Conservation (phyloP, 495 filamentous ascomycete species). For the Bryoglossum gracile region DNA sequence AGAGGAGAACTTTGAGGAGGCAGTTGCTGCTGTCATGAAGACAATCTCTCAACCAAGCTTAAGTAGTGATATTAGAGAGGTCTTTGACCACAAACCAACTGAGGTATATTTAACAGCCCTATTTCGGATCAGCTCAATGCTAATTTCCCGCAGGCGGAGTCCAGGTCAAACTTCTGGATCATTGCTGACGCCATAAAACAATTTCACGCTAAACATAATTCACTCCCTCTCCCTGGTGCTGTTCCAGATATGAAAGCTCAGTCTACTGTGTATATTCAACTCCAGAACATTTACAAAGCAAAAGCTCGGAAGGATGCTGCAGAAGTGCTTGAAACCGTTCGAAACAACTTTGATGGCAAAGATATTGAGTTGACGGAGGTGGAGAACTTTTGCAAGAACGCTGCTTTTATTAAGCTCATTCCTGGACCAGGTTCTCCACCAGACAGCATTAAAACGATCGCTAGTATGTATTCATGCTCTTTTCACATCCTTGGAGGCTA, state of each 20-base stretch:
- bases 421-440: conserved; percentile 34
- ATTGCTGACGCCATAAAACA: conserved; percentile 71
- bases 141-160: conserved; percentile 24
- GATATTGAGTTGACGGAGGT: conserved; percentile 67
- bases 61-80: conserved; percentile 60
- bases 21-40: conserved; percentile 78
- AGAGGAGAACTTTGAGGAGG: conserved; percentile 97
- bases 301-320: conserved; percentile 76
- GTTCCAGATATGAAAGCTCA: conserved; percentile 98
- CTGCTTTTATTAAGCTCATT: conserved; percentile 86
- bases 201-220: conserved; percentile 64
- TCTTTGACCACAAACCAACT: conserved; percentile 58
- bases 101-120: conserved; percentile 31
- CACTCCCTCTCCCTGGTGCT: conserved; percentile 77
- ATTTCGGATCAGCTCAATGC: conserved; percentile 8
- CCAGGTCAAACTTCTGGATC: conserved; percentile 69
- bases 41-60: conserved; percentile 61
- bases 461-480: conserved; percentile 13
- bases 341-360: conserved; percentile 44
- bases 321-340: conserved; percentile 68
- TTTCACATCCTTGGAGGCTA: not conserved
- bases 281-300: conserved; percentile 90
- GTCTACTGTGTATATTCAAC: conserved; percentile 80
- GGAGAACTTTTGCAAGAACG: conserved; percentile 91
- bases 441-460: conserved; percentile 20